A percentile compares a stretch with the other conserved stretches of the same genome.
phyloP scores from a whole-genome alignment of 805 yeast genomes.

The Torulaspora indica region DNA sequence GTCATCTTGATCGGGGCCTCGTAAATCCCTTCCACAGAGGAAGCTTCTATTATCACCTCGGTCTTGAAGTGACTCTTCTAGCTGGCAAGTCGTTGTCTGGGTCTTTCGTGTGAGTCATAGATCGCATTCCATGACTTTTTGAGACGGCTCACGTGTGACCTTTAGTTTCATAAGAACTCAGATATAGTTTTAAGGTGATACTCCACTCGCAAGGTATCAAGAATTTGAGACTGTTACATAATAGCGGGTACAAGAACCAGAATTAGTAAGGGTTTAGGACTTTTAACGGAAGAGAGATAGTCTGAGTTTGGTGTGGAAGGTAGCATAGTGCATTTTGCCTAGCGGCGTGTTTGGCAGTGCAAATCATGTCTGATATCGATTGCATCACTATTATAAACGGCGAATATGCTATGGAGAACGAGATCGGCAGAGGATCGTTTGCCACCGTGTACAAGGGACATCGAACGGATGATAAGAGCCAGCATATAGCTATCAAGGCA shows the following conservation, averaged over 20 bases:
- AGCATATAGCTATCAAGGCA: conserved; percentile 81
- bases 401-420: conserved; percentile 38
- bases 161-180: neutral
- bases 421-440: conserved; percentile 93
- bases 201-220: conserved; percentile 5
- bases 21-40: conserved; percentile 6
- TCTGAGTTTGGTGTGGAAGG: neutral
- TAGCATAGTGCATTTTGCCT: neutral
- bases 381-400: conserved; percentile 20
- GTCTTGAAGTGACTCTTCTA: too few species aligned
- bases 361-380: conserved; percentile 11
- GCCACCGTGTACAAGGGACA: conserved; percentile 91
- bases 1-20: conserved; percentile 7
- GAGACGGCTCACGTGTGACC: conserved; percentile 4
- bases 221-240: neutral
- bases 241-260: neutral
- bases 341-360: neutral
- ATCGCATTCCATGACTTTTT: conserved; percentile 5
- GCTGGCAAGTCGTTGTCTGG: neutral
- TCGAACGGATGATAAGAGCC: conserved; percentile 37
- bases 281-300: neutral
- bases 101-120: conserved; percentile 1
- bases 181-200: conserved; percentile 2
- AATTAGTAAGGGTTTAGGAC: neutral
- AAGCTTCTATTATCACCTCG: too few species aligned